Base-by-base conservation (phyloP, 2,329 filamentous ascomycete species). In the Cytospora leucostoma region DNA sequence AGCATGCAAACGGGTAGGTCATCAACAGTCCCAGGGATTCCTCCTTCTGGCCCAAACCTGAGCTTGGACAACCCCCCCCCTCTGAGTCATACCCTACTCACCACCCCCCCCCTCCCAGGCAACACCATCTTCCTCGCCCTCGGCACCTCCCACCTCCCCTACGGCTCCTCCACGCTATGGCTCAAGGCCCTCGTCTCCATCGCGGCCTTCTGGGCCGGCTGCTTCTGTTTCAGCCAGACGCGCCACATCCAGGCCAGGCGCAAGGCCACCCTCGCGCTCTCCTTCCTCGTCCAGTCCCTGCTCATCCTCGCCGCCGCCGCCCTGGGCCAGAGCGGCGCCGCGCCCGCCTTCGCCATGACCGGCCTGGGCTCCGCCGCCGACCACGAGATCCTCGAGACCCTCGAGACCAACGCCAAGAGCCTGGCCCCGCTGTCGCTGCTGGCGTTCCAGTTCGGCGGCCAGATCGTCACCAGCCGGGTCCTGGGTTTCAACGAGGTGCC, bases 51-150 rank as follows among this genome's bases (percentile, higher is more conserved):
- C 4, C 27, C 4, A 2, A 2, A 27, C 27, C 27, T 27, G 27
- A 4, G 27, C 27, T 3, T 27, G 27, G 27, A 27, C 13, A 33
- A 27, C 52, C 15, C 60, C 7, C 19, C 32, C 13, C 21, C 13
- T 15, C 44, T 4, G 11, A 7, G 27, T 7, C 21, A n/a, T 13
- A n/a, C 61, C 27, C 2, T 27, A 27, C 27, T 27, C 4, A 27
- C 27, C 50, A 5, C 50, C 56, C 15, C 50, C 56, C 15, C 19
- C 15, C 32, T 17, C 19, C 13, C 49, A 75, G 84, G 85, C 47
- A 88, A 88, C 73, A 88, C 85, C 11, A 82, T 88, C 68, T 87
- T 88, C 74, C 78, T 88, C 47, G 84, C 82, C 19, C 81, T 88
- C 27, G 84, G 84, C 61, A 81, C 83, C 13, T 80, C 84, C 3